Base-by-base conservation (phyloP, 1,284 basidiomycete species). In the Somion occarium region DNA sequence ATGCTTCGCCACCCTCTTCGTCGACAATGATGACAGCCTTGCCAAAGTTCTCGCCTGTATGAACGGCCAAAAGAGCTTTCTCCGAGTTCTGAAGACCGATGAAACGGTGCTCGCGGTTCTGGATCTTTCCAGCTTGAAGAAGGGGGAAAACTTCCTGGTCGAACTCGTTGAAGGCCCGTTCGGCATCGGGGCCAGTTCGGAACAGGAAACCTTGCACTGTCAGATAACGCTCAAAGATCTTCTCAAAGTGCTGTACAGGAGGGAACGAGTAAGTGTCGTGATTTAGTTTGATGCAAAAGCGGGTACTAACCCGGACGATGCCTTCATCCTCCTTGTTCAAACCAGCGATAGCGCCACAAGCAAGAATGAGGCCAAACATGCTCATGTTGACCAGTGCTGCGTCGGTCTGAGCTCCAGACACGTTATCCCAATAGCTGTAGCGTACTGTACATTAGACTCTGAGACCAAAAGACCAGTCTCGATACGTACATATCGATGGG, bases 331-430 rank as follows among this genome's bases (percentile, higher is more conserved):
- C 26, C 18, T 47, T 39, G 38, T 26, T 44, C 13, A 38, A 37
- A 13, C 46, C 41, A 44, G 47, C 48, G 47, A 55, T 53, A 27
- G 46, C 48, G 26, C 71, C 70, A 49, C 68, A 72, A 54, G 65
- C 67, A 68, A 88, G 70, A 71, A 91, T 75, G 63, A 83, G 63
- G 0, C 76, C 79, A 48, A 70, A 62, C 5, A 65, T 68, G 42
- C 71, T 73, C 43, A 79, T 64, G 50, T 72, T 68, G 12, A 68
- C 66, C 11, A 76, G 59, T 53, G 66, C 73, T 26, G 66, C 62
- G 48, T 74, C 68, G 34, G 70, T 60, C 39, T 67, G 70, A 53
- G 75, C 65, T 2, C 72, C 80, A 3, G 80, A 79, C 43, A 82
- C 80, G 64, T 75, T 72, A 55, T 75, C 72, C 64, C 68, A 72